These are phyloP conservation scores for Physcomitrium patens DNA, from an alignment of 225 moss, liverwort and hornwort genomes.

Conservation along the genomic window DNA sequence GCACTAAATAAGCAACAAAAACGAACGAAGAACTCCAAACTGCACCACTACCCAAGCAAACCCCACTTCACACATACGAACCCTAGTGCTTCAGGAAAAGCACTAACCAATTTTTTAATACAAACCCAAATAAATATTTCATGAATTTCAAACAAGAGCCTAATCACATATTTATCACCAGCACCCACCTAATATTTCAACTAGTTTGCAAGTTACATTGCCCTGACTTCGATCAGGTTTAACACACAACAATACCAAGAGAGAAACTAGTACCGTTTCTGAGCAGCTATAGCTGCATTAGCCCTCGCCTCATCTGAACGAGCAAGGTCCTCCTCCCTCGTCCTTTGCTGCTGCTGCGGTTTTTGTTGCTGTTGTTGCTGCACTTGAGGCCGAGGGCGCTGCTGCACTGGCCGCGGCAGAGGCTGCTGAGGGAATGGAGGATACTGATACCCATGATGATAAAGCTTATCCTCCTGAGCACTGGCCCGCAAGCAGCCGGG, in stretches of 20 bases:
- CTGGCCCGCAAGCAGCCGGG: neutral
- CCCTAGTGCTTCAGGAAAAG: neutral
- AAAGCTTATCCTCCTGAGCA: neutral
- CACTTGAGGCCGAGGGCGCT: neutral
- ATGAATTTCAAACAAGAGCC: neutral
- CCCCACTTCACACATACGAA: neutral
- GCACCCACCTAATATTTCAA: too few relatives aligned
- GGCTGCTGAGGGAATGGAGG: slow-evolving; percentile 4
- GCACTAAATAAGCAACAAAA: neutral
- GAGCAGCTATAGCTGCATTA: slow-evolving; percentile 58
- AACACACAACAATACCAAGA: neutral
- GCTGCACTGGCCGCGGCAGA: neutral
- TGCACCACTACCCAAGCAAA: neutral
- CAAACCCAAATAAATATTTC: too few relatives aligned
- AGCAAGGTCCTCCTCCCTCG: neutral
- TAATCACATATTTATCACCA: neutral
- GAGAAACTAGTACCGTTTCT: slow-evolving; percentile 42
- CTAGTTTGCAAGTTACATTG: too few relatives aligned
- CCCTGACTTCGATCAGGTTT: too few relatives aligned
- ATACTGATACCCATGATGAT: neutral
- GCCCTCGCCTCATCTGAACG: slow-evolving; percentile 47
- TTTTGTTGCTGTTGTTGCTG: neutral
- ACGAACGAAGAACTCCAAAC: neutral
- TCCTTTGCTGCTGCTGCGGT: slow-evolving; percentile 1
- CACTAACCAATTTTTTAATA: neutral